Evolutionary conservation across 768 basidiomycete genomes (phyloP).

Genomic region (Mycena chlorophos): DNA sequence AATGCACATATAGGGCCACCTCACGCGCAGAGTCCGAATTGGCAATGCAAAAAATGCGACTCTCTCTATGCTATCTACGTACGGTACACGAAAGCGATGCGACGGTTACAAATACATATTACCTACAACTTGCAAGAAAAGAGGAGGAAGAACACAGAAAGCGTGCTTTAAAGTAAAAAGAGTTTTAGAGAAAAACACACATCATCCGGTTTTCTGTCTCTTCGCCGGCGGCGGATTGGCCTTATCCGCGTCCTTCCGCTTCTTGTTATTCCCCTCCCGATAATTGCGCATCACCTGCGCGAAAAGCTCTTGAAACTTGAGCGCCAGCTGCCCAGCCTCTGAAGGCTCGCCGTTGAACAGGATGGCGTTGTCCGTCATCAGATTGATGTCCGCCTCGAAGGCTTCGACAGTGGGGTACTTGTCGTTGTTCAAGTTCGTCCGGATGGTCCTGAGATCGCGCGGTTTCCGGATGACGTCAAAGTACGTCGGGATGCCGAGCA

Average conservation of each 20-base stretch:
- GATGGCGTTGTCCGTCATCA: conserved; percentile 88
- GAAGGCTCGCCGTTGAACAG: conserved; percentile 84
- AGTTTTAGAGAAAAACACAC: conserved; percentile 12
- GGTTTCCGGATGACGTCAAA: conserved; percentile 88
- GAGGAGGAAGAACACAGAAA: neutral
- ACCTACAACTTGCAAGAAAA: conserved; percentile 1
- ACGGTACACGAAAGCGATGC: conserved; percentile 1
- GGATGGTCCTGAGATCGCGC: conserved; percentile 82
- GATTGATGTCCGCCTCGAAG: conserved; percentile 80
- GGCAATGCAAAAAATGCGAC: too few species aligned
- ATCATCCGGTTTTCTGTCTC: conserved; percentile 64
- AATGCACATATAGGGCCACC: too few species aligned
- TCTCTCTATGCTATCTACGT: too few species aligned
- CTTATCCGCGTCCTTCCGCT: conserved; percentile 74
- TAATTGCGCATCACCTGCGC: conserved; percentile 52
- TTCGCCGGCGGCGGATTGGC: conserved; percentile 63
- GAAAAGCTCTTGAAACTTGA: conserved; percentile 49
- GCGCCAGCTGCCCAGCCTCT: conserved; percentile 69
- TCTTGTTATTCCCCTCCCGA: conserved; percentile 57
- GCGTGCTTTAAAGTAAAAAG: neutral
- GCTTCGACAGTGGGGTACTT: conserved; percentile 77
- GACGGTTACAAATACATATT: neutral
- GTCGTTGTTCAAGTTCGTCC: conserved; percentile 76
- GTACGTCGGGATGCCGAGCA: conserved; percentile 83
- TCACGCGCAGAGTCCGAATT: too few species aligned